phyloP scores from a whole-genome alignment of 2,329 filamentous ascomycete species.

The Sporothrix schenckii region DNA sequence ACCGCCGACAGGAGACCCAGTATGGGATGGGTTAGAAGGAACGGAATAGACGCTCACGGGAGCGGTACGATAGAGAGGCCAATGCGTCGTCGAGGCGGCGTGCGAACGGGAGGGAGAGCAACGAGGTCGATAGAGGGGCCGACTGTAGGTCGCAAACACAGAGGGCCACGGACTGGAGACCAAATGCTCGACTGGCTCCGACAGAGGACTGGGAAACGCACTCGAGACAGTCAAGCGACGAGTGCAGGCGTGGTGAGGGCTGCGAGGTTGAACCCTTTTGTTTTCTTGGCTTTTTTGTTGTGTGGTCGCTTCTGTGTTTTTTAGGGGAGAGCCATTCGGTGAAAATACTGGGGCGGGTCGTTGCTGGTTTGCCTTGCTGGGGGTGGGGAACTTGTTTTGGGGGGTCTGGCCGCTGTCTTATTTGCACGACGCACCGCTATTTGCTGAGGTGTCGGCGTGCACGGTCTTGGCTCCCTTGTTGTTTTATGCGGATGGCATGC shows the following conservation, averaged over 20 bases:
- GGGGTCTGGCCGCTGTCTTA: background rate
- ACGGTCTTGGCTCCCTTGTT: background rate
- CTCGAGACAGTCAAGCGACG: background rate
- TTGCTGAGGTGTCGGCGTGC: background rate
- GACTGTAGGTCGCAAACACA: conserved; percentile 17
- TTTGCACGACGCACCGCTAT: conserved; percentile 5
- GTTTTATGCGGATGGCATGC: background rate
- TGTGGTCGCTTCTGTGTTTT: conserved; percentile 13
- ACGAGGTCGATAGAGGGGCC: too few relatives aligned
- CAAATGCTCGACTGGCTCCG: background rate
- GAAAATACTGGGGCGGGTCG: conserved; percentile 7
- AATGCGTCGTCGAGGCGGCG: conserved; percentile 16
- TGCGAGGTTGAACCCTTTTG: conserved; percentile 7
- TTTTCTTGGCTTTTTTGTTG: conserved; percentile 16
- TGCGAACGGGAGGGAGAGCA: background rate
- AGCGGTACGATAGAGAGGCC: background rate
- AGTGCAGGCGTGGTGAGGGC: conserved; percentile 14
- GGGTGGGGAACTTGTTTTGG: background rate
- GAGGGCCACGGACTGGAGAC: conserved; percentile 7
- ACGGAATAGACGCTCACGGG: background rate
- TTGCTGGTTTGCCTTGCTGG: background rate
- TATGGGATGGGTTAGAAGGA: background rate
- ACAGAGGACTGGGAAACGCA: background rate
- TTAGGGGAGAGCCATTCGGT: background rate
- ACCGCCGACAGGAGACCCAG: background rate